Evolutionary conservation across 306 rosid genomes (phyloP), one percentile per base, ranked within the genome.

Genomic region (Pterocarpus santalinus): DNA sequence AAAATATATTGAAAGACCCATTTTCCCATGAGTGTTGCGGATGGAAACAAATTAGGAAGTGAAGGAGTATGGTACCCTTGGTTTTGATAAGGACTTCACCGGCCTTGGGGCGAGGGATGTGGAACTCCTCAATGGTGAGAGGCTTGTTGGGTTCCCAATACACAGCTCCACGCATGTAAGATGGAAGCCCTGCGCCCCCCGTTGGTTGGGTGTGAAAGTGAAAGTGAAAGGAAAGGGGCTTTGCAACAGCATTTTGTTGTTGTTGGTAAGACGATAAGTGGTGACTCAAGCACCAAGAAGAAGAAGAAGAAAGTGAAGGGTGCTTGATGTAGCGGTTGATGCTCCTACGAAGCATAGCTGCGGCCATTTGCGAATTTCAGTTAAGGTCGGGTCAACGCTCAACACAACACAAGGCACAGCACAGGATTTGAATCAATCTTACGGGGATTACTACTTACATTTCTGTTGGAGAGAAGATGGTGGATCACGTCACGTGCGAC

Each of bases 21-120:
- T 22, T 22, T 22, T 22, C 28, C 28, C 28, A 22, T 22, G 28
- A 22, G 1, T 22, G 28, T 22, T 22, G 28, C 1, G 28, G 28
- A 22, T 22, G 28, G 28, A 22, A 22, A 22, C 28, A 22, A 22
- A 22, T 22, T 0, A 33, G 41, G 12, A 28, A 66, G 0, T 5
- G 6, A 67, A 3, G 51, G 7, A 39, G 43, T 3, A 13, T 15
- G 11, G 33, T 46, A 72, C 99, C 97, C 62, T 95, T 95, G 72
- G 92, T 93, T 85, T 82, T 91, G 85, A 95, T 85, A 86, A 95
- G 99, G 71, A 93, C 41, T 86, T 95, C 99, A 16, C 97, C 97
- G 16, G 94, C 84, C 72, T 95, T 91, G 86, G 97, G 98, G 36
- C 89, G 92, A 72, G 98, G 98, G 44, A 95, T 93, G 58, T 80